A percentile compares a stretch with the other conserved stretches of the same genome.
These are phyloP conservation scores for Sutorius eximius DNA, from an alignment of 1,284 basidiomycete species.

Conservation along the genomic window DNA sequence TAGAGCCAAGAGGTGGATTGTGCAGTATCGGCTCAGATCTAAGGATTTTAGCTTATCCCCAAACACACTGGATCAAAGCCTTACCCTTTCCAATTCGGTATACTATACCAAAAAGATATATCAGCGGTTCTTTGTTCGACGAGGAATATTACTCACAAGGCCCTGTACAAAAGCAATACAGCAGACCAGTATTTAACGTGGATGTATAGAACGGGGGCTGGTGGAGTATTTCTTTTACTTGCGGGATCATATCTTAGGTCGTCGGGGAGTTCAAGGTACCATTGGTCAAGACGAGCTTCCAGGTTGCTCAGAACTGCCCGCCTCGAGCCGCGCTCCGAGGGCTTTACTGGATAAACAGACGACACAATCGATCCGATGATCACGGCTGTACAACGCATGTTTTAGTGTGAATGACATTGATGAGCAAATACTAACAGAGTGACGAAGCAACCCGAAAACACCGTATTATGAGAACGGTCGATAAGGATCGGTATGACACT, in stretches of 20 bases:
- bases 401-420: constrained; percentile 1
- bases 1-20: constrained; percentile 39
- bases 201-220: constrained; percentile 68
- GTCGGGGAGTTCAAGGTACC: constrained; percentile 73
- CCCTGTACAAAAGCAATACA: constrained; percentile 75
- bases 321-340: constrained; percentile 44
- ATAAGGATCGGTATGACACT: constrained; percentile 34
- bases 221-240: constrained; percentile 50
- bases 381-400: constrained; percentile 42
- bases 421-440: constrained; percentile 49
- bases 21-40: constrained; percentile 45
- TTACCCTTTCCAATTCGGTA: constrained; percentile 68
- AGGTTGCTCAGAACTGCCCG: constrained; percentile 52
- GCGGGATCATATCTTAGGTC: constrained; percentile 59
- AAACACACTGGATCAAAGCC: constrained; percentile 1
- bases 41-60: constrained; percentile 7
- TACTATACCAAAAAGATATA: constrained; percentile 38
- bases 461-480: constrained; percentile 50
- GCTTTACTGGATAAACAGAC: constrained; percentile 72
- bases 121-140: constrained; percentile 4
- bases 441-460: constrained; percentile 61
- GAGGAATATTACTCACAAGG: constrained; percentile 59
- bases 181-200: constrained; percentile 80
- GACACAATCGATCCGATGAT: constrained; percentile 68
- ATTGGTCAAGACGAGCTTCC: constrained; percentile 72